Evolutionary conservation across 2,329 filamentous ascomycete species (phyloP), one percentile per base, ranked within the genome.

Genomic region (Xylaria digitata): DNA sequence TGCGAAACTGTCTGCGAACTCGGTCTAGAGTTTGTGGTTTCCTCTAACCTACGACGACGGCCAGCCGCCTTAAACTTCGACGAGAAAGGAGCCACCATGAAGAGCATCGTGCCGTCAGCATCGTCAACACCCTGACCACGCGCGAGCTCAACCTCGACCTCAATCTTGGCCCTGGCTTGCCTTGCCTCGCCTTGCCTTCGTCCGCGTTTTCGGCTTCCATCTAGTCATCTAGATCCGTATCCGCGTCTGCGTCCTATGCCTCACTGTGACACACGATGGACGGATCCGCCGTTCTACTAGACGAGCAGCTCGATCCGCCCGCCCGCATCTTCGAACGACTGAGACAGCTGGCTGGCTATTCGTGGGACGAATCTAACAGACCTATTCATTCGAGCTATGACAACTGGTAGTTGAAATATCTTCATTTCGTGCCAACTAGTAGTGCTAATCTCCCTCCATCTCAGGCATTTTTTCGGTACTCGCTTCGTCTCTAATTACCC

Each of bases 301-400:
- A 87, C 76, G 85, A 88, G 78, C 79, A 82, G 73, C 82, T 87
- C 74, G 87, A 89, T 76, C 89, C 90, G 66, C 90, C 90, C 49
- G 83, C 85, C 71, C 87, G 89, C 74, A 85, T 94, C 60, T 91
- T 90, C 73, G 90, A 94, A 77, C 87, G 92, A 57, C 84, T 94
- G 71, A 85, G 87, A 69, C 90, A 92, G 77, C 85, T 94, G 70
- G 85, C 89, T 52, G 91, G 91, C 60, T 94, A 93, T 77, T 88
- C 86, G 6, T 94, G 92, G 92, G 90, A 94, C 78, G 90, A 92
- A 71, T 84, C 86, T 15, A 78, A 75, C 64, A 79, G 79, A 30
- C 87, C 87, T 11, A 82, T 86, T 63, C 88, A 90, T 75, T 86
- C 87, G 57, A 93, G 90, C 74, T 97, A 97, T 80, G 93, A 96